phyloP scores from a whole-genome alignment of 2,329 filamentous ascomycete genomes.

The Elsinoe arachidis region DNA sequence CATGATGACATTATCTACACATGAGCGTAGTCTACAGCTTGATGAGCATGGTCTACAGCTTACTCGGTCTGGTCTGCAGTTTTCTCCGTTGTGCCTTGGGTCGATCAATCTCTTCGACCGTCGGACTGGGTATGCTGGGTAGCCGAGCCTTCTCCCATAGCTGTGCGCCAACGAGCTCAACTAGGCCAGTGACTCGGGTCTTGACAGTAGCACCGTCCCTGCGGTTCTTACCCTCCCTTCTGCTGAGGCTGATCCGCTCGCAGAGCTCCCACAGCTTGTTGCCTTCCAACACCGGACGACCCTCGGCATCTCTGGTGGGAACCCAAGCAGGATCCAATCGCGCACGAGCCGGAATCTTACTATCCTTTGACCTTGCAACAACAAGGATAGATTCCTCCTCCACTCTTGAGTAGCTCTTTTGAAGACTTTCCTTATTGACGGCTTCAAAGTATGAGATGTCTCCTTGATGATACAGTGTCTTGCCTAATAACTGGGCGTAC shows the following conservation, averaged over 20 bases:
- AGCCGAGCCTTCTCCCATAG: constrained; percentile 50
- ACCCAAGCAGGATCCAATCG: constrained; percentile 50
- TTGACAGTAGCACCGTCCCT: constrained; percentile 87
- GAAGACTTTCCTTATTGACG: constrained; percentile 95
- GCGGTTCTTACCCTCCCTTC: constrained; percentile 90
- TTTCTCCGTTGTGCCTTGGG: constrained; percentile 4
- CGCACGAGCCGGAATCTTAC: constrained; percentile 53
- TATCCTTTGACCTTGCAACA: constrained; percentile 58
- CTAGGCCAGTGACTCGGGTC: constrained; percentile 67
- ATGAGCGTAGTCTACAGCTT: not conserved
- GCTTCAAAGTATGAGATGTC: constrained; percentile 96
- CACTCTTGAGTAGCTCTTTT: constrained; percentile 82
- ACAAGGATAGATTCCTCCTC: constrained; percentile 84
- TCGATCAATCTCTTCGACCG: not conserved
- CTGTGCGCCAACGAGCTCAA: constrained; percentile 61
- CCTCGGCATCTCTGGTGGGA: constrained; percentile 54
- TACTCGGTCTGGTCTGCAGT: constrained; percentile 7
- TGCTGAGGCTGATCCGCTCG: constrained; percentile 71
- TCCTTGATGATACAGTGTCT: constrained; percentile 94
- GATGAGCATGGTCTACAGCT: not conserved
- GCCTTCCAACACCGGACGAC: constrained; percentile 60
- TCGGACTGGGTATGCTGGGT: not conserved
- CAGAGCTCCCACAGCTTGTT: constrained; percentile 78
- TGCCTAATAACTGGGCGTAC: constrained; percentile 69
- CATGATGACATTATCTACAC: constrained; percentile 3